phyloP scores from a whole-genome alignment of 805 yeast genomes.

The Dipodascus geniculatus region DNA sequence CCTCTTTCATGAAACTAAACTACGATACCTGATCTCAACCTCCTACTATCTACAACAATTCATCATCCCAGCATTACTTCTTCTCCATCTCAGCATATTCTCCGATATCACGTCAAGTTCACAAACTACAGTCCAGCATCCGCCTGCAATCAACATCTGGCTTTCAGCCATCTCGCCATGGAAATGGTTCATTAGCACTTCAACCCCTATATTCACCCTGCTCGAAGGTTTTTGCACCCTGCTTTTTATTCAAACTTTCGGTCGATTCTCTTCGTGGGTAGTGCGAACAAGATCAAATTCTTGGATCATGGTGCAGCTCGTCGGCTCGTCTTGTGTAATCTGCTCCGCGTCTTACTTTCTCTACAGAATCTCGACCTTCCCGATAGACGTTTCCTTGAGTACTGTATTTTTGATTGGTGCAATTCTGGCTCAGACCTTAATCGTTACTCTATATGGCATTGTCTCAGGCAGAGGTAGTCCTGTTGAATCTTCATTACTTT shows the following conservation, averaged over 20 bases:
- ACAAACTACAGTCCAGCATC: background rate
- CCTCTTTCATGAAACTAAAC: conserved; percentile 29
- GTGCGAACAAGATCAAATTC: conserved; percentile 51
- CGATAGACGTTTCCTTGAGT: conserved; percentile 49
- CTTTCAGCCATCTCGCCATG: conserved; percentile 44
- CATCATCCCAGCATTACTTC: conserved; percentile 69
- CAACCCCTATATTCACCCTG: conserved; percentile 82
- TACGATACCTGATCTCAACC: conserved; percentile 23
- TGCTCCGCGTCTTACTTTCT: conserved; percentile 69
- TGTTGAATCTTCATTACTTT: conserved; percentile 75
- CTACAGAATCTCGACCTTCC: conserved; percentile 70
- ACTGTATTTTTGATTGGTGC: conserved; percentile 82
- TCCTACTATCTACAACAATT: conserved; percentile 75
- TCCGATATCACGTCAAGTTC: conserved; percentile 11
- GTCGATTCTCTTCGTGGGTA: conserved; percentile 68
- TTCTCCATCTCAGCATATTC: conserved; percentile 34
- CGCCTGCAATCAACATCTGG: conserved; percentile 20
- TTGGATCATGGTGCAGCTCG: conserved; percentile 66
- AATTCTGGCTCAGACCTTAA: conserved; percentile 60
- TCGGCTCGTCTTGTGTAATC: conserved; percentile 62
- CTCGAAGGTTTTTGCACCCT: conserved; percentile 90
- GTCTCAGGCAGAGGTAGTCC: conserved; percentile 73
- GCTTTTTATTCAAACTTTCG: conserved; percentile 82
- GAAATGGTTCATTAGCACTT: conserved; percentile 57
- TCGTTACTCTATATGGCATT: conserved; percentile 74